Conservation (phyloP, 1,139 yeast genomes). For the Saccharomycopsis crataegensis region DNA sequence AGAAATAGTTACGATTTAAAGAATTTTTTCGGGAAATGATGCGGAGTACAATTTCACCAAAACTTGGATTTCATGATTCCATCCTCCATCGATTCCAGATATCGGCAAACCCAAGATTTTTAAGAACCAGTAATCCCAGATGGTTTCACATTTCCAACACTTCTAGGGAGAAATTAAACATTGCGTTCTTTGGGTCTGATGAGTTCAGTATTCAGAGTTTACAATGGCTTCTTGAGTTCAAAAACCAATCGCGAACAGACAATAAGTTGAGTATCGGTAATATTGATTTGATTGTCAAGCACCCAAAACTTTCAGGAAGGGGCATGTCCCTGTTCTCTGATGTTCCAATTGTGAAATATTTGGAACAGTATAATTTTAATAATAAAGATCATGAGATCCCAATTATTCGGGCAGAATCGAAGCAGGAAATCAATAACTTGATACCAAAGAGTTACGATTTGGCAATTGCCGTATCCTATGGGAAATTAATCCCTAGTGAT, state of each 20-base stretch:
- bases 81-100: too few relatives aligned
- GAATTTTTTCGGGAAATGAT: too few relatives aligned
- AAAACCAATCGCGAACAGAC: slow-evolving; percentile 14
- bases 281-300: slow-evolving; percentile 59
- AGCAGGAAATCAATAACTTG: slow-evolving; percentile 41
- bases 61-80: too few relatives aligned
- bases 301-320: slow-evolving; percentile 68
- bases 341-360: slow-evolving; percentile 48
- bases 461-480: slow-evolving; percentile 86
- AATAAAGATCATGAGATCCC: slow-evolving; percentile 25
- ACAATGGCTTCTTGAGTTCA: slow-evolving; percentile 35
- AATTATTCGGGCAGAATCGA: slow-evolving; percentile 53
- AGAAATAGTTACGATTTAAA: too few relatives aligned
- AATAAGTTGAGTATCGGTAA: slow-evolving; percentile 31
- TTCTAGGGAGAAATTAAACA: slow-evolving; percentile 24
- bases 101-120: too few relatives aligned
- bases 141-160: neutral
- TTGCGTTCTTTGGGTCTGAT: slow-evolving; percentile 82
- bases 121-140: too few relatives aligned
- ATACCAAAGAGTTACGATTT: slow-evolving; percentile 40
- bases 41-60: too few relatives aligned
- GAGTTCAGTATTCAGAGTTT: slow-evolving; percentile 60
- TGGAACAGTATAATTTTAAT: slow-evolving; percentile 28
- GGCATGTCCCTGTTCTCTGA: slow-evolving; percentile 41
- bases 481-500: slow-evolving; percentile 61